A percentile compares a stretch with the other conserved stretches of the same genome.
phyloP scores from a whole-genome alignment of 192 early-diverging fungal genomes.

The Coemansia sp. region DNA sequence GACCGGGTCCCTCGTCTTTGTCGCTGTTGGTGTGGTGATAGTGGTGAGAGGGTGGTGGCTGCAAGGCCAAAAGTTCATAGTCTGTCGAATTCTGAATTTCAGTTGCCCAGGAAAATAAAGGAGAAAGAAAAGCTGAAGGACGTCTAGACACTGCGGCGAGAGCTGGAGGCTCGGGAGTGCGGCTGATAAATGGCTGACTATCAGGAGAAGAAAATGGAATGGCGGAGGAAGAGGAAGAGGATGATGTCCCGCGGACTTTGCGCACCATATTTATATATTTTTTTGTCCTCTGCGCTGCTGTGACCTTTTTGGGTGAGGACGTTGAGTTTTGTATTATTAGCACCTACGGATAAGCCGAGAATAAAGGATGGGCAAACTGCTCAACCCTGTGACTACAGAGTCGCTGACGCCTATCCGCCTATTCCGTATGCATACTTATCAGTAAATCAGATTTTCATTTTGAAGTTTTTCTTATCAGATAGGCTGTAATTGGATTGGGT shows the following conservation, averaged over 20 bases:
- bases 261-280: neutral
- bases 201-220: neutral
- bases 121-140: neutral
- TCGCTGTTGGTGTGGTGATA: neutral
- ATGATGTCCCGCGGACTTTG: constrained; percentile 6
- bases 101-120: neutral
- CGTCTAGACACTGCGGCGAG: neutral
- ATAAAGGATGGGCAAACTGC: neutral
- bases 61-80: constrained; percentile 8
- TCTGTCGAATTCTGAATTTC: constrained; percentile 6
- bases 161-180: neutral
- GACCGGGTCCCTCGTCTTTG: constrained; percentile 9
- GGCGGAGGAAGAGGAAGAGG: constrained; percentile 2
- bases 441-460: constrained; percentile 9
- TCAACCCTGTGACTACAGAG: neutral
- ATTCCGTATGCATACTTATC: neutral
- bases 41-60: constrained; percentile 2
- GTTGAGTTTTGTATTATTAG: neutral
- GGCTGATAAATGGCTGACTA: constrained; percentile 6
- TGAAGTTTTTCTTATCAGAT: neutral
- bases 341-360: neutral
- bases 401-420: constrained; percentile 1
- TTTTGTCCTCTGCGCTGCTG: neutral
- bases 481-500: neutral
- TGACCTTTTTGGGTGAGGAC: neutral